Evolutionary conservation across 2,329 filamentous ascomycete genomes (phyloP).

Genomic region (Zarea fungicola): DNA sequence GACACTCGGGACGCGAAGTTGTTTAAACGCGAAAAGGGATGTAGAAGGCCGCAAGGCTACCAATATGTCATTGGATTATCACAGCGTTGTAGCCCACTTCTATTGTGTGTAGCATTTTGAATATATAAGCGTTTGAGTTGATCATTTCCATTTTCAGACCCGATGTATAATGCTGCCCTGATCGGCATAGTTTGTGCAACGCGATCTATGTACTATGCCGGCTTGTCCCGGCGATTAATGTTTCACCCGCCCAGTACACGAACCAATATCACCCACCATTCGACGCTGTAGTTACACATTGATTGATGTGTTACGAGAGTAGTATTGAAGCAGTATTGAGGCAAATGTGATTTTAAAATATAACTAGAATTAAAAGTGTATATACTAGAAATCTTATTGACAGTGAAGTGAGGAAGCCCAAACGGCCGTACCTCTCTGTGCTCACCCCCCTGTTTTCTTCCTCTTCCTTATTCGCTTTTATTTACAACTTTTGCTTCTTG

Average conservation of each 20-base stretch:
- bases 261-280: too few species aligned
- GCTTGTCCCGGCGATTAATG: neutral
- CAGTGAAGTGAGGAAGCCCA: too few species aligned
- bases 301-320: too few species aligned
- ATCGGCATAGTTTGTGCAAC: neutral
- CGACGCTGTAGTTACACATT: neutral
- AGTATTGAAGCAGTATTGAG: too few species aligned
- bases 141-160: neutral
- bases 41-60: neutral
- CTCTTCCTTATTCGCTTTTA: too few species aligned
- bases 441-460: neutral
- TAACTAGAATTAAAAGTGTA: constrained; percentile 8
- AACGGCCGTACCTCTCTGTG: too few species aligned
- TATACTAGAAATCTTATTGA: constrained; percentile 4
- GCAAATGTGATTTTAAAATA: too few species aligned
- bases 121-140: constrained; percentile 4
- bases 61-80: neutral
- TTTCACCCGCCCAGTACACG: too few species aligned
- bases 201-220: neutral
- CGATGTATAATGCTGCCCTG: neutral
- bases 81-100: neutral
- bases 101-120: neutral
- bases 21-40: neutral
- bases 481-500: constrained; percentile 17
- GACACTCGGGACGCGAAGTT: neutral